These are phyloP conservation scores for Hymenochaete sp. DNA, from an alignment of 1,284 basidiomycete species.

Conservation along the genomic window DNA sequence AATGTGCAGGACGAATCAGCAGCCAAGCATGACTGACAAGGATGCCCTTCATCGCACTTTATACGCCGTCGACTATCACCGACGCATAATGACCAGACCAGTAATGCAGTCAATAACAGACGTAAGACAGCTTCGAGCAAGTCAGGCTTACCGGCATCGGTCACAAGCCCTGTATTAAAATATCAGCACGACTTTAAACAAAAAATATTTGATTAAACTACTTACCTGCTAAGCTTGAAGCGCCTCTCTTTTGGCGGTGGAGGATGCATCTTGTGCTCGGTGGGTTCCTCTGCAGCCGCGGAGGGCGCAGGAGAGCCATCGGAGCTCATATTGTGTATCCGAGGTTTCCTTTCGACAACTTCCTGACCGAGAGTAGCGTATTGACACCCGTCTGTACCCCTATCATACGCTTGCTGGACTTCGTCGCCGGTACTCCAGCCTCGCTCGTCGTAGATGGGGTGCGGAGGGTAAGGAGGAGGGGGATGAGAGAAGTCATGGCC, in stretches of 20 bases:
- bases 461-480: too few relatives aligned
- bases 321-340: too few relatives aligned
- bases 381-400: too few relatives aligned
- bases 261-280: slow-evolving; percentile 10
- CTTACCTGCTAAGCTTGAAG: slow-evolving; percentile 76
- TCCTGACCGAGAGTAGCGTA: too few relatives aligned
- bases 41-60: slow-evolving; percentile 78
- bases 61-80: slow-evolving; percentile 59
- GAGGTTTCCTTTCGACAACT: too few relatives aligned
- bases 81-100: slow-evolving; percentile 5
- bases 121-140: slow-evolving; percentile 6
- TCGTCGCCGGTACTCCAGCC: too few relatives aligned
- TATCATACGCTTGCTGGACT: too few relatives aligned
- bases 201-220: slow-evolving; percentile 17
- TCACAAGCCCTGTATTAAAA: slow-evolving; percentile 57
- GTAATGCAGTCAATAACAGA: slow-evolving; percentile 2
- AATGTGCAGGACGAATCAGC: slow-evolving; percentile 74
- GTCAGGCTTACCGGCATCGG: slow-evolving; percentile 76
- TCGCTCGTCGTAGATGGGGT: too few relatives aligned
- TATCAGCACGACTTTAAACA: background rate
- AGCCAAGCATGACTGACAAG: slow-evolving; percentile 72
- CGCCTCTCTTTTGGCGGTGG: slow-evolving; percentile 53
- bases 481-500: too few relatives aligned
- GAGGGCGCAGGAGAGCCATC: too few relatives aligned
- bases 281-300: slow-evolving; percentile 2